Evolutionary conservation across 768 basidiomycete species (phyloP).

Genomic region (Russula vinacea): DNA sequence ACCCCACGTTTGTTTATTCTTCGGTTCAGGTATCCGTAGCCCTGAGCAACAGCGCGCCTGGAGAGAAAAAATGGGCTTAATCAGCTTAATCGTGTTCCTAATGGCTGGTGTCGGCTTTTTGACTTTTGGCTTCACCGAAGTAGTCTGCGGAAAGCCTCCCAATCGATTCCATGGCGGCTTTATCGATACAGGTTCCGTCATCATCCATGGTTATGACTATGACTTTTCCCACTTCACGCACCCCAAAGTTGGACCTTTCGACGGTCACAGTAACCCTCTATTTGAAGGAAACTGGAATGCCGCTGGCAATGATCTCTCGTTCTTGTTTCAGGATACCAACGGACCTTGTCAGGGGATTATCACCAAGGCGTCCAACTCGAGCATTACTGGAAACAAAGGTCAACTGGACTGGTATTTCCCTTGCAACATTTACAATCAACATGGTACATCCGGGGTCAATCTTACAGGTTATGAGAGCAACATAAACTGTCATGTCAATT

Average conservation of each 20-base stretch:
- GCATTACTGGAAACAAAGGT: conserved; percentile 61
- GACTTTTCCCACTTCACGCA: conserved; percentile 87
- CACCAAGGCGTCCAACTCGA: conserved; percentile 63
- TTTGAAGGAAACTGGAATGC: conserved; percentile 71
- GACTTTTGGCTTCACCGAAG: conserved; percentile 95
- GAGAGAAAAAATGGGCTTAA: conserved; percentile 96
- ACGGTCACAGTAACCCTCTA: conserved; percentile 81
- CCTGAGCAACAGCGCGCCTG: conserved; percentile 95
- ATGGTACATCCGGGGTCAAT: conserved; percentile 59
- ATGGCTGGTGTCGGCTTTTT: conserved; percentile 97
- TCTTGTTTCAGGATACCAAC: conserved; percentile 92
- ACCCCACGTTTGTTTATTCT: neutral
- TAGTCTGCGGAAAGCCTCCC: conserved; percentile 86
- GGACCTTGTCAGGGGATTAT: conserved; percentile 77
- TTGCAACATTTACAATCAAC: conserved; percentile 86
- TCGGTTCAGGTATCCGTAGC: conserved; percentile 67
- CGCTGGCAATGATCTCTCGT: conserved; percentile 86
- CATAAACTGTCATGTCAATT: conserved; percentile 70
- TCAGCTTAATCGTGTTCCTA: conserved; percentile 70
- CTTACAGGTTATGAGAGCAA: conserved; percentile 59
- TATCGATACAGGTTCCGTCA: conserved; percentile 74
- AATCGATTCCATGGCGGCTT: conserved; percentile 78
- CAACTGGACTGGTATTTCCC: conserved; percentile 94
- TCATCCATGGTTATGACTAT: conserved; percentile 94
- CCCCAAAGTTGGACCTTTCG: conserved; percentile 69